These are phyloP conservation scores for Scheffersomyces illinoinensis DNA, from an alignment of 1,139 yeast genomes.

Conservation along the genomic window DNA sequence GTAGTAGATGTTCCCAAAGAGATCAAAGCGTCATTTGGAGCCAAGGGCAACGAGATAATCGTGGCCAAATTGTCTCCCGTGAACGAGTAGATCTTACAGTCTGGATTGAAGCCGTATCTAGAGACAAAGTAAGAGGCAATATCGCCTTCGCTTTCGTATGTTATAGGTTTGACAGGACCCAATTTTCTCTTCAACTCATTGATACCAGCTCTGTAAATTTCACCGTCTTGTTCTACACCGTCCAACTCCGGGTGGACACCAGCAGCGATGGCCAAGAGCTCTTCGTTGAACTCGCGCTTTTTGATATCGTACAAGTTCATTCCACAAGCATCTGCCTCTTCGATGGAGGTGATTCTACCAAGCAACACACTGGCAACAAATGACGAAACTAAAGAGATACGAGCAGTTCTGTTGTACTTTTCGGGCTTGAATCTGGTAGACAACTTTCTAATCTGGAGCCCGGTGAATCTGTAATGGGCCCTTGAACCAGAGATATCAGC, in stretches of 20 bases:
- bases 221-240: slow-evolving; percentile 21
- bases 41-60: slow-evolving; percentile 75
- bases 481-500: slow-evolving; percentile 79
- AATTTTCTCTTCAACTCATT: slow-evolving; percentile 46
- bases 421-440: slow-evolving; percentile 50
- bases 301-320: slow-evolving; percentile 80
- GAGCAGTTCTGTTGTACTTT: slow-evolving; percentile 54
- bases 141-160: slow-evolving; percentile 38
- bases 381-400: slow-evolving; percentile 77
- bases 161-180: slow-evolving; percentile 53
- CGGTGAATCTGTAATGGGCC: slow-evolving; percentile 89
- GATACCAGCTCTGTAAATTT: slow-evolving; percentile 28
- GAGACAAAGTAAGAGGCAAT: slow-evolving; percentile 60
- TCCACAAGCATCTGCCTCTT: slow-evolving; percentile 89
- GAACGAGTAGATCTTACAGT: slow-evolving; percentile 64
- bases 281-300: slow-evolving; percentile 52
- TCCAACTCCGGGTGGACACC: slow-evolving; percentile 45
- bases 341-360: slow-evolving; percentile 66
- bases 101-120: slow-evolving; percentile 59
- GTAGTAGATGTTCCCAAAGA: slow-evolving; percentile 93
- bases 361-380: slow-evolving; percentile 72
- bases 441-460: slow-evolving; percentile 81
- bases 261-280: slow-evolving; percentile 53
- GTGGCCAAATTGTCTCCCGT: slow-evolving; percentile 95
- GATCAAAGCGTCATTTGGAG: slow-evolving; percentile 72